Base-by-base conservation (phyloP, 768 basidiomycete species). In the Mycena amicta region DNA sequence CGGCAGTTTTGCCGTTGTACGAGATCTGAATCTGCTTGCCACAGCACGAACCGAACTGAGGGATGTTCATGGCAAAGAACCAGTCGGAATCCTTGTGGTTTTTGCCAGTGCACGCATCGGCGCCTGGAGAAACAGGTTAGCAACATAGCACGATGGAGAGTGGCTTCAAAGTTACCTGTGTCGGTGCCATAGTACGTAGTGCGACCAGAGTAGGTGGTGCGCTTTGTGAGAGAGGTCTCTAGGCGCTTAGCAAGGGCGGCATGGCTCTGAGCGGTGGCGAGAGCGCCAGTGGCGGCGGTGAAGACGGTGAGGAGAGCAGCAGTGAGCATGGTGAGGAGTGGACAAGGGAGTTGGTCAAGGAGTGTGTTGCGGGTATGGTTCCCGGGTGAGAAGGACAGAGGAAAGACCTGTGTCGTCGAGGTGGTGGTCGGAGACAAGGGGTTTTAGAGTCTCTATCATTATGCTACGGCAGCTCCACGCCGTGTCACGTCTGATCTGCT, bases 1-100 rank as follows among this genome's bases (percentile, higher is more conserved):
- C 46, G 18, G 52, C 47, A 15, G 57, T 20, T n/a, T 53, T 59
- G 26, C 57, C 57, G n/a, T 53, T 53, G 52, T 33, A 33, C 49
- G 27, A 23, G 20, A 59, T 59, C 20, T 26, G 22, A n/a, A 59
- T n/a, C 28, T 59, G 13, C 27, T 43, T 49, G n/a, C 57, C 57
- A 30, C 57, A 59, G 46, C 52, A 59, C 6, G 31, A 29, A 28
- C 52, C 57, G 28, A 50, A 59, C 47, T 59, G 57, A 41, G 45
- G 40, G 16, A 53, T 53, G 52, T 39, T 41, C 52, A 53, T 27
- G 52, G 8, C 47, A 29, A 49, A 16, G 8, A 16, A 15, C 43
- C 43, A 45, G n/a, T 49, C 47, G 12, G 23, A 27, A 28, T 49
- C 23, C 8, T 12, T 29, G 26, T 49, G 47, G 47, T 49, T 28